Conservation (phyloP, 192 early-diverging fungal species). For the Dimargaris xerosporica region DNA sequence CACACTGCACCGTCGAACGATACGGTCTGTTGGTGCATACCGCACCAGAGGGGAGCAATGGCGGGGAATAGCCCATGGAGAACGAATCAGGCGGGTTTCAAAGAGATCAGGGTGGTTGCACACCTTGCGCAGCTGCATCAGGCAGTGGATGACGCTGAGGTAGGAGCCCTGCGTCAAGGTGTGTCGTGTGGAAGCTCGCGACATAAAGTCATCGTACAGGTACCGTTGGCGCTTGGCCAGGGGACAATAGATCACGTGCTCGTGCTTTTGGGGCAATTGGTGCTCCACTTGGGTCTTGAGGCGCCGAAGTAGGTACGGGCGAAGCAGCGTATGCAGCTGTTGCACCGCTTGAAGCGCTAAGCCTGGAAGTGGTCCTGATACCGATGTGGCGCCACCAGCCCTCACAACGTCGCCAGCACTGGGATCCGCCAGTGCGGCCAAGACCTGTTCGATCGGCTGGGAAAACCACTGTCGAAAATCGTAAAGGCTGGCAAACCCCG, state of each 20-base stretch:
- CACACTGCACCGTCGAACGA: conserved; percentile 4
- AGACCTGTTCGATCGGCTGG: conserved; percentile 67
- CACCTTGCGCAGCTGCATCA: conserved; percentile 58
- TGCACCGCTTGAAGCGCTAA: conserved; percentile 36
- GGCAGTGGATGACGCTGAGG: conserved; percentile 53
- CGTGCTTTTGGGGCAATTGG: conserved; percentile 47
- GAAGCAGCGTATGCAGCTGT: conserved; percentile 41
- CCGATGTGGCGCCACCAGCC: too few relatives aligned
- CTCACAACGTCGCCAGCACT: conserved; percentile 7
- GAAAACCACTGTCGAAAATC: conserved; percentile 81
- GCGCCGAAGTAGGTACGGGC: conserved; percentile 46
- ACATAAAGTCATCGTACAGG: conserved; percentile 69
- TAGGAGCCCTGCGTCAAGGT: conserved; percentile 56
- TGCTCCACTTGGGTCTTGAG: conserved; percentile 51
- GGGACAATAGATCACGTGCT: conserved; percentile 55
- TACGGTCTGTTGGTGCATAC: conserved; percentile 2
- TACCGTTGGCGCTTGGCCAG: conserved; percentile 51
- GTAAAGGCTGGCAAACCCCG: conserved; percentile 65
- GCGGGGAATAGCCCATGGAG: conserved; percentile 23
- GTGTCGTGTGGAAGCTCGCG: conserved; percentile 59
- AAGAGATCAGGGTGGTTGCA: conserved; percentile 40
- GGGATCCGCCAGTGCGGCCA: conserved; percentile 50
- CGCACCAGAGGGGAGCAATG: conserved; percentile 4
- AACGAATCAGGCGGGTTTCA: conserved; percentile 39
- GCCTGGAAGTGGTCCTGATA: conserved; percentile 26